These are phyloP conservation scores for Hibiscus trionum DNA, from an alignment of 345 rosid species.

Conservation along the genomic window DNA sequence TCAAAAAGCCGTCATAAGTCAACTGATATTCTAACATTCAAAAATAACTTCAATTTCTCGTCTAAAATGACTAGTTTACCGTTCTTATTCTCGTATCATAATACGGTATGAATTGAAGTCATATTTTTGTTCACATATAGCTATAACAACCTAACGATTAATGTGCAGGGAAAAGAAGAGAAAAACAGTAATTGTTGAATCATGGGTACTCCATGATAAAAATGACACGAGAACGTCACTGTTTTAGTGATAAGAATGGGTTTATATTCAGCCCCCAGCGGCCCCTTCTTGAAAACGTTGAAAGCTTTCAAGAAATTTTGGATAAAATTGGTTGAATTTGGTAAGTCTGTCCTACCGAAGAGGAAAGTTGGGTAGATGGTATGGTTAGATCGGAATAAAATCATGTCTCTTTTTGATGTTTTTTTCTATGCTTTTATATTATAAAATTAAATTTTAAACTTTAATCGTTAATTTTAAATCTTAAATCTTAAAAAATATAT, in stretches of 20 bases:
- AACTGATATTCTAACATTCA: too few species aligned
- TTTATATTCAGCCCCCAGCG: background rate
- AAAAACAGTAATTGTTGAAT: background rate
- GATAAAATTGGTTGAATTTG: background rate
- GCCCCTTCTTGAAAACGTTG: background rate
- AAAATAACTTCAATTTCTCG: too few species aligned
- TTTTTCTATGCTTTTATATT: too few species aligned
- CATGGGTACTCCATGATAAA: background rate
- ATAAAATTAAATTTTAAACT: too few species aligned
- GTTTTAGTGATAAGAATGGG: background rate
- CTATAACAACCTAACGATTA: background rate
- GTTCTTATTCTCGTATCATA: too few species aligned
- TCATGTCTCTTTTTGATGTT: too few species aligned
- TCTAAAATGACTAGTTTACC: too few species aligned
- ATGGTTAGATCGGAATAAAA: background rate
- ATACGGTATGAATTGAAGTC: background rate
- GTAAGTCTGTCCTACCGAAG: background rate
- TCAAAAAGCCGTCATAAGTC: too few species aligned
- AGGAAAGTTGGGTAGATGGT: background rate
- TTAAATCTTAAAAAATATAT: too few species aligned
- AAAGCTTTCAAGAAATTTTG: background rate
- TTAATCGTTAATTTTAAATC: too few species aligned
- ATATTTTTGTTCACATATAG: background rate
- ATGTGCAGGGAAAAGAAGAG: background rate
- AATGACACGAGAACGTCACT: background rate